These are phyloP conservation scores for Aquilaria malaccensis DNA, from an alignment of 345 rosid genomes.

Conservation along the genomic window DNA sequence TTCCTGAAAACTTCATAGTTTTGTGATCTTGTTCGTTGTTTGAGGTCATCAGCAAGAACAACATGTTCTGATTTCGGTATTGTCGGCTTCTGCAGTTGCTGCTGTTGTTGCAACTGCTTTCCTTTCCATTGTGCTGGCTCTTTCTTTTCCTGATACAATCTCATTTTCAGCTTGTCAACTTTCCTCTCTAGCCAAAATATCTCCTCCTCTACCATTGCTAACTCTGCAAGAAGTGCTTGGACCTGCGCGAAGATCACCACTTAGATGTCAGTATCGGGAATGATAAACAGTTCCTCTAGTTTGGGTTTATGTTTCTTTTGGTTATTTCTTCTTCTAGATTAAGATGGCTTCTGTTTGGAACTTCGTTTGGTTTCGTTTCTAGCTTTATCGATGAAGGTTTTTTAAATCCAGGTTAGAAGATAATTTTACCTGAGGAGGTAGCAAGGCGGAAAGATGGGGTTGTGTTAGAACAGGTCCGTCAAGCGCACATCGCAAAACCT, in stretches of 20 bases:
- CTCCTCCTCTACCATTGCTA: slow-evolving; percentile 72
- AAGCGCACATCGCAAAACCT: slow-evolving; percentile 41
- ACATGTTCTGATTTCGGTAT: slow-evolving; percentile 17
- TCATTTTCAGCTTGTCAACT: slow-evolving; percentile 57
- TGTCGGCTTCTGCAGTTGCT: slow-evolving; percentile 23
- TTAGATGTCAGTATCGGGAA: not conserved
- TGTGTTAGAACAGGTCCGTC: slow-evolving; percentile 42
- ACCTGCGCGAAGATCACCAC: slow-evolving; percentile 30
- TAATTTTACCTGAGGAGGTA: slow-evolving; percentile 57
- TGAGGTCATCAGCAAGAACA: slow-evolving; percentile 18
- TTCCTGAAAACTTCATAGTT: slow-evolving; percentile 30
- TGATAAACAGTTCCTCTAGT: not conserved
- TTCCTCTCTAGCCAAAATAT: slow-evolving; percentile 63
- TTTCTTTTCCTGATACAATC: slow-evolving; percentile 49
- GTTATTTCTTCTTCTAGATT: not conserved
- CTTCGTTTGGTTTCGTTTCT: not conserved
- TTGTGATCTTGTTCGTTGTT: slow-evolving; percentile 45
- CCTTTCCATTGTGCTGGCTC: slow-evolving; percentile 36
- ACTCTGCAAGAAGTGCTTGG: slow-evolving; percentile 48
- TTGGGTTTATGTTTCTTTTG: not conserved
- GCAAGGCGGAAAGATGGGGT: slow-evolving; percentile 44
- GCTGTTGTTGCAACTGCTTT: slow-evolving; percentile 27
- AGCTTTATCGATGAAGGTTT: too few species aligned
- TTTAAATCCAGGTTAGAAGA: too few species aligned
- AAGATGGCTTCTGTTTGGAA: not conserved